Base-by-base conservation (phyloP, 305 asterid genomes). In the Fraxinus greggii region DNA sequence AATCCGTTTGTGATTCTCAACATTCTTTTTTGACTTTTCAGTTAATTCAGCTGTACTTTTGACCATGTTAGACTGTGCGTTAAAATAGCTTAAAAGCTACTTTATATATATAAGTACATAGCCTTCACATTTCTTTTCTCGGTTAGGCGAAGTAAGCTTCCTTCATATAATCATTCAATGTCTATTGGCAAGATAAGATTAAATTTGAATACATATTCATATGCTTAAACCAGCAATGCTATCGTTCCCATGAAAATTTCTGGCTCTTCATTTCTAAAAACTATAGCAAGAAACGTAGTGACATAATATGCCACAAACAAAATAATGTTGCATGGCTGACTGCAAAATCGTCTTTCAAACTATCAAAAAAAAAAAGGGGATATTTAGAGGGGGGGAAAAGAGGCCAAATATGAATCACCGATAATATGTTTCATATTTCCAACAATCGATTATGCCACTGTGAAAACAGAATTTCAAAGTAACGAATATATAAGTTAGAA, bases 1-100 rank as follows among this genome's bases (percentile, higher is more conserved):
- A 79, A 13, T 63, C 51, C 80, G 78, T 79, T 12, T 13, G 23
- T 79, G 78, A 56, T 73, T 80, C 78, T 72, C 28, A 12, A 13
- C 12, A 38, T 36, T 67, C 54, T 79, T 7, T 24, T 3, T 32
- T 12, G 0, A 2, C 17, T 40, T 56, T 56, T 31, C 73, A 12
- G 75, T 3, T 69, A 29, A 10, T 29, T 28, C 75, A 28, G 1
- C 5, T 24, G 74, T 67, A 67, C 74, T 67, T 28, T 9, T 2
- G 33, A 28, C 2, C 36, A 67, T 67, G 21, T 21, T 54, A 17
- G 63, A 5, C 24, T 6, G 26, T 6, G 56, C 3, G 7, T 59
- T 3, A 59, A 59, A 59, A 59, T 4, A 65, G 32, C 72, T 65
- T 10, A 21, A 51, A 4, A 48, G 21, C 48, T 48, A 29, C 31